These are phyloP conservation scores for Musa acuminata DNA, from an alignment of 176 grass and related monocot species.

Conservation along the genomic window DNA sequence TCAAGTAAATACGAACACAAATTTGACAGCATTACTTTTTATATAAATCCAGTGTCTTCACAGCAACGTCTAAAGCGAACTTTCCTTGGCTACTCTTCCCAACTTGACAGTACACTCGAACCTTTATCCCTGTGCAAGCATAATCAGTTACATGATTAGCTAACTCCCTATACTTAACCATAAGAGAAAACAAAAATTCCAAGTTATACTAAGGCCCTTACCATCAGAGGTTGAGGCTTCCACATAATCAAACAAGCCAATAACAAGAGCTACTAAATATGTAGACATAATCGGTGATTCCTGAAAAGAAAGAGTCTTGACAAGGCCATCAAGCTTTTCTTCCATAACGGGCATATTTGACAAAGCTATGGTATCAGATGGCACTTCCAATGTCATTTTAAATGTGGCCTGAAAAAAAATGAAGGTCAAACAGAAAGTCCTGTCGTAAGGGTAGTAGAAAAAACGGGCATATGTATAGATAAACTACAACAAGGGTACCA, in stretches of 20 bases:
- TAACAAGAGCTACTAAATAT: constrained; percentile 79
- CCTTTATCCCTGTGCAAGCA: constrained; percentile 42
- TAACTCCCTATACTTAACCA: not conserved
- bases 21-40: constrained; percentile 58
- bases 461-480: not conserved
- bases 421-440: not conserved
- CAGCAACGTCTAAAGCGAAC: constrained; percentile 83
- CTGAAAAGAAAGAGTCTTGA: constrained; percentile 62
- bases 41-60: constrained; percentile 91
- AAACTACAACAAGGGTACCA: not conserved
- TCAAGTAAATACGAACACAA: not conserved
- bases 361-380: constrained; percentile 59
- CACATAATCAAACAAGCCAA: constrained; percentile 84
- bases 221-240: constrained; percentile 73
- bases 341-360: constrained; percentile 92
- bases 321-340: constrained; percentile 66
- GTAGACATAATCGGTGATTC: constrained; percentile 98
- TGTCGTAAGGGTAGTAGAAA: not conserved
- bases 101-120: constrained; percentile 88
- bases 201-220: constrained; percentile 31
- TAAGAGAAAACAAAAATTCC: constrained; percentile 3
- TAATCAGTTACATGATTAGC: not conserved
- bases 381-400: constrained; percentile 85
- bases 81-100: constrained; percentile 83
- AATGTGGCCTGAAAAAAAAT: constrained; percentile 54